phyloP scores from a whole-genome alignment of 805 yeast species.

The Candida quercuum region DNA sequence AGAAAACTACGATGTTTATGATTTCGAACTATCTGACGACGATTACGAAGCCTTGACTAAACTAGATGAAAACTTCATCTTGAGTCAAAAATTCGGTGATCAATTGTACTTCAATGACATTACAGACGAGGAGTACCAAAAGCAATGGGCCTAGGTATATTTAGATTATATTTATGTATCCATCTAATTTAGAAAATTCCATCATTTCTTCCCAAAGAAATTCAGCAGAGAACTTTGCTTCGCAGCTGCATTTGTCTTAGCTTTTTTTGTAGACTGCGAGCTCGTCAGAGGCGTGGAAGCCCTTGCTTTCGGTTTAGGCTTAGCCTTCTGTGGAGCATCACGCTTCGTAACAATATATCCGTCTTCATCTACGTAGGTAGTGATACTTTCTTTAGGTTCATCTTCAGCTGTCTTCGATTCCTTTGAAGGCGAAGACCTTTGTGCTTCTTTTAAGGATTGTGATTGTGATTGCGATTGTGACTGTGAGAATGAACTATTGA shows the following conservation, averaged over 20 bases:
- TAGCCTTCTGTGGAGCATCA: constrained; percentile 16
- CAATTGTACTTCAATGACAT: constrained; percentile 5
- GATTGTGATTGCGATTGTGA: constrained; percentile 10
- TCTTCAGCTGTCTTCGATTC: constrained; percentile 3
- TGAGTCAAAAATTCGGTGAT: constrained; percentile 4
- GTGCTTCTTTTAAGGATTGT: not conserved
- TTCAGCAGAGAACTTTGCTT: constrained; percentile 41
- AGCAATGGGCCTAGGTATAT: not conserved
- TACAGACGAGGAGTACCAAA: constrained; percentile 6
- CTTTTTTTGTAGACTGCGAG: constrained; percentile 11
- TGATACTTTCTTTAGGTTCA: constrained; percentile 8
- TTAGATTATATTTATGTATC: too few species aligned
- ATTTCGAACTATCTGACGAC: constrained; percentile 36
- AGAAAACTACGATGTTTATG: constrained; percentile 48
- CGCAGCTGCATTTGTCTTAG: constrained; percentile 4
- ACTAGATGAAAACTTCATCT: constrained; percentile 6
- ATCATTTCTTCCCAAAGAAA: constrained; percentile 38
- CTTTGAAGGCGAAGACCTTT: too few species aligned
- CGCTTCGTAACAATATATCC: constrained; percentile 40
- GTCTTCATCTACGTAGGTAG: constrained; percentile 40
- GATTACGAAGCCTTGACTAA: constrained; percentile 21
- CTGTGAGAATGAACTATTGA: constrained; percentile 16
- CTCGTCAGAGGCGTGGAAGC: not conserved
- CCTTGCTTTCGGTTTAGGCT: constrained; percentile 15
- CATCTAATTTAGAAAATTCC: too few species aligned